Conservation (phyloP, 306 rosid genomes). For the Vachellia pachyceras region DNA sequence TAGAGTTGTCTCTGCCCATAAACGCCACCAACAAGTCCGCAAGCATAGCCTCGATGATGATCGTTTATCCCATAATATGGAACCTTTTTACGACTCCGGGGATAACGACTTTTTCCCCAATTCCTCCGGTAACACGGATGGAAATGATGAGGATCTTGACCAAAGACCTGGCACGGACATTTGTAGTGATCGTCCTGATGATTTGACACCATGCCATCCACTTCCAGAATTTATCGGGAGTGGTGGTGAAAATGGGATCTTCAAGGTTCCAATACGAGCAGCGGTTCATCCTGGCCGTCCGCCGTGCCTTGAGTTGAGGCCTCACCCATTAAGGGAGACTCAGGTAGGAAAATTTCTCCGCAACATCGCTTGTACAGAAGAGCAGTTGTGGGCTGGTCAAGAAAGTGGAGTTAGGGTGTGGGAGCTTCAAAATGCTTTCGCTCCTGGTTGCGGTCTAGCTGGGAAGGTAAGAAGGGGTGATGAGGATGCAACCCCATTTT, state of each 20-base stretch:
- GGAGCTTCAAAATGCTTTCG: constrained; percentile 61
- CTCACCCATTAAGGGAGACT: constrained; percentile 93
- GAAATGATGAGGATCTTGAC: constrained; percentile 44
- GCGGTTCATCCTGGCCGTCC: constrained; percentile 91
- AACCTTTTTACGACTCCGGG: constrained; percentile 53
- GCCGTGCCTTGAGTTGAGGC: constrained; percentile 88
- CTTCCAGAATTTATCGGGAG: constrained; percentile 80
- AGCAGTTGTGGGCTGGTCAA: constrained; percentile 95
- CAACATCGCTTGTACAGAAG: constrained; percentile 83
- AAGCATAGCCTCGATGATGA: constrained; percentile 91
- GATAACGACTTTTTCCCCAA: constrained; percentile 73
- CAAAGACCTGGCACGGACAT: constrained; percentile 51
- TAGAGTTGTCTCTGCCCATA: constrained; percentile 52
- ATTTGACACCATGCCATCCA: constrained; percentile 44
- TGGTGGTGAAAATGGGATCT: constrained; percentile 69
- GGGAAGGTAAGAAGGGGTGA: constrained; percentile 89
- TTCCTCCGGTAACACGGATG: constrained; percentile 42
- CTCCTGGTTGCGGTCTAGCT: constrained; percentile 70
- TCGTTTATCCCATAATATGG: constrained; percentile 44
- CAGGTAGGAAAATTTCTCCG: constrained; percentile 88
- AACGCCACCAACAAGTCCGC: constrained; percentile 60
- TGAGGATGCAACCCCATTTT: constrained; percentile 90
- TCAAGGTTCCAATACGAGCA: constrained; percentile 75
- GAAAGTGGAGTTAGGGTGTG: constrained; percentile 91
- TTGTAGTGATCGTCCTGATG: constrained; percentile 32